Evolutionary conservation across 2,329 filamentous ascomycete species (phyloP), one percentile per base, ranked within the genome.

Genomic region (Penicillium fuscoglaucum): DNA sequence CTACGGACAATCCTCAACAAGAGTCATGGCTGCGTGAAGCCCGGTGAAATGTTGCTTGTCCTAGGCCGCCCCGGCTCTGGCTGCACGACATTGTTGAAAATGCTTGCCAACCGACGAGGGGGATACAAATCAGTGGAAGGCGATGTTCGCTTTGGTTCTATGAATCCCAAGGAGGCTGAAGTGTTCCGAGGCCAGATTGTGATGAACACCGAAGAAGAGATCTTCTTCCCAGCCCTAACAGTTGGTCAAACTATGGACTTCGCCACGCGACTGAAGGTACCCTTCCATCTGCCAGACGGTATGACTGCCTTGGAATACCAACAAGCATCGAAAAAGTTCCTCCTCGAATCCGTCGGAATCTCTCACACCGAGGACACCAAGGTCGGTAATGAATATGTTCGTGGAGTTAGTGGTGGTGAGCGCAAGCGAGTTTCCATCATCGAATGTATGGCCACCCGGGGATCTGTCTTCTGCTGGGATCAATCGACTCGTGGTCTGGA

Each of bases 31-130:
- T 89, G 86, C 63, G 84, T 91, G 51, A 87, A 87, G 70, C 87
- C 88, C 0, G 89, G 87, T 21, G 87, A 90, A 72, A 89, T 90
- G 88, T 74, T 90, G 1, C 76, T 90, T 0, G 87, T 90, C 0
- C 78, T 90, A 0, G 88, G 88, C 3, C 80, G 87, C 1, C 88
- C 88, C 0, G 88, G 87, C 0, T 81, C 86, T 3, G 88, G 88
- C 35, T 91, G 89, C 70, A 90, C 88, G 0, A 89, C 88, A 0
- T 79, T 91, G 17, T 78, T 92, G 46, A 91, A 89, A 66, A 79
- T 89, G 65, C 78, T 91, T 6, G 80, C 87, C 51, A 91, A 91
- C 66, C 81, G 84, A 55, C 77, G 87, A 39, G 74, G 73, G 3
- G 87, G 86, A 3, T 90, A 83, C 63, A 78, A 81, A 41, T 78